phyloP scores from a whole-genome alignment of 2,329 filamentous ascomycete species.

The Mycogone perniciosa region DNA sequence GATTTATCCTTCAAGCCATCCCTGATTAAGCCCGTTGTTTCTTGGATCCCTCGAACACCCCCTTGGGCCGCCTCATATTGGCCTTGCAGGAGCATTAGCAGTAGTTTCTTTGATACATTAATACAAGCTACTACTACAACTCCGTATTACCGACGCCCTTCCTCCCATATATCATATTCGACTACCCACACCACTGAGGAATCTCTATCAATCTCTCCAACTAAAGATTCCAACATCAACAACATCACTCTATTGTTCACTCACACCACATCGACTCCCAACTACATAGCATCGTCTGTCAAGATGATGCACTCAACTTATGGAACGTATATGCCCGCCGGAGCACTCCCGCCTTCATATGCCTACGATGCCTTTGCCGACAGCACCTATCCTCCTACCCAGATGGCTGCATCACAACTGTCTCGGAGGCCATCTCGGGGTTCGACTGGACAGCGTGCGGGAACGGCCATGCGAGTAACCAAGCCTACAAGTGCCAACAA shows the following conservation, averaged over 20 bases:
- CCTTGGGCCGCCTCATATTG: constrained; percentile 12
- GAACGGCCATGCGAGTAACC: constrained; percentile 50
- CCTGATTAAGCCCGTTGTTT: constrained; percentile 26
- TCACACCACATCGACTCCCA: neutral
- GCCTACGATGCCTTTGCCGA: constrained; percentile 40
- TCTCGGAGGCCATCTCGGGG: constrained; percentile 43
- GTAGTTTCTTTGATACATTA: constrained; percentile 1
- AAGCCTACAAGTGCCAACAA: constrained; percentile 64
- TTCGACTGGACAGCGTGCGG: constrained; percentile 44
- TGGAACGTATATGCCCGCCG: constrained; percentile 20
- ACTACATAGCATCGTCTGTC: neutral
- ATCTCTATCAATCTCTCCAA: neutral
- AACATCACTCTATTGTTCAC: neutral
- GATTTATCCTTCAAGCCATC: constrained; percentile 32
- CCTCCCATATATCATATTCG: constrained; percentile 5
- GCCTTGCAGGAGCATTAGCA: constrained; percentile 3
- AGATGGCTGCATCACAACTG: constrained; percentile 42
- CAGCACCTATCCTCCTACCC: constrained; percentile 39
- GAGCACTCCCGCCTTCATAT: constrained; percentile 21
- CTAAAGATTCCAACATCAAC: neutral
- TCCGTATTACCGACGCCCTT: neutral
- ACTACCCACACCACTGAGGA: neutral
- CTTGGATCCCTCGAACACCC: constrained; percentile 25
- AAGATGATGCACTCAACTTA: constrained; percentile 29
- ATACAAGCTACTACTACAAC: constrained; percentile 3